Percentiles rank a stretch among this genome's conserved stretches.
Conservation (phyloP, 1,139 yeast genomes). For the Saccharomycopsis crataegensis region DNA sequence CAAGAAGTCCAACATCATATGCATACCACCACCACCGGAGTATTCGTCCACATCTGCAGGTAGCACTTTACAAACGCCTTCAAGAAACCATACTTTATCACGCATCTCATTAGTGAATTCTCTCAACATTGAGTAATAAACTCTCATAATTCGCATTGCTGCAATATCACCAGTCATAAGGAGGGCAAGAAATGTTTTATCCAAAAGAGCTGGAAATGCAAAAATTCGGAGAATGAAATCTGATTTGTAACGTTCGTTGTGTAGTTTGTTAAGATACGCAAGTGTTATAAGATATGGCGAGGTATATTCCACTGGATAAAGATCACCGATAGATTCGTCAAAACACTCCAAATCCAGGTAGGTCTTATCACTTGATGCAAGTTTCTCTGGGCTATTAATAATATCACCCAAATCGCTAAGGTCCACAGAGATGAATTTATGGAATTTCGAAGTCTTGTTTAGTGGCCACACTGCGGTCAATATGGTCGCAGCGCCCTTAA, state of each 20-base stretch:
- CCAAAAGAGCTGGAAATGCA: conserved; percentile 89
- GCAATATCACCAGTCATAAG: conserved; percentile 78
- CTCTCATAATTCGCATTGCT: conserved; percentile 85
- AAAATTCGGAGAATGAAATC: conserved; percentile 83
- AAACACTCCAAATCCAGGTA: conserved; percentile 70
- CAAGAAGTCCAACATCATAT: conserved; percentile 79
- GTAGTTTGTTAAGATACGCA: conserved; percentile 78
- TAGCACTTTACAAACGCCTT: conserved; percentile 80
- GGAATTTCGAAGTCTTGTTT: conserved; percentile 67
- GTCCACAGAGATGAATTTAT: conserved; percentile 72
- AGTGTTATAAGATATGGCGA: conserved; percentile 83
- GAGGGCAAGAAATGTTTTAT: conserved; percentile 65
- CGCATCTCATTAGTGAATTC: conserved; percentile 81
- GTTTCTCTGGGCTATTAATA: conserved; percentile 38
- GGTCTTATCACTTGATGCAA: conserved; percentile 29
- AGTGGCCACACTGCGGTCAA: conserved; percentile 92
- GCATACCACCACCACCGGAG: conserved; percentile 85
- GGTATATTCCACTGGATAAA: conserved; percentile 75
- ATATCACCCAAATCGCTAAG: conserved; percentile 74
- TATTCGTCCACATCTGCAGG: conserved; percentile 81
- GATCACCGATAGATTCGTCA: conserved; percentile 75
- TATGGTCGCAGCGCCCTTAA: conserved; percentile 93
- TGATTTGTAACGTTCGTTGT: conserved; percentile 72
- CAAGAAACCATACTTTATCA: conserved; percentile 88
- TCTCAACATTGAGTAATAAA: conserved; percentile 74